Conservation (phyloP, 139 green algal species). For the Pleodorina starrii region DNA sequence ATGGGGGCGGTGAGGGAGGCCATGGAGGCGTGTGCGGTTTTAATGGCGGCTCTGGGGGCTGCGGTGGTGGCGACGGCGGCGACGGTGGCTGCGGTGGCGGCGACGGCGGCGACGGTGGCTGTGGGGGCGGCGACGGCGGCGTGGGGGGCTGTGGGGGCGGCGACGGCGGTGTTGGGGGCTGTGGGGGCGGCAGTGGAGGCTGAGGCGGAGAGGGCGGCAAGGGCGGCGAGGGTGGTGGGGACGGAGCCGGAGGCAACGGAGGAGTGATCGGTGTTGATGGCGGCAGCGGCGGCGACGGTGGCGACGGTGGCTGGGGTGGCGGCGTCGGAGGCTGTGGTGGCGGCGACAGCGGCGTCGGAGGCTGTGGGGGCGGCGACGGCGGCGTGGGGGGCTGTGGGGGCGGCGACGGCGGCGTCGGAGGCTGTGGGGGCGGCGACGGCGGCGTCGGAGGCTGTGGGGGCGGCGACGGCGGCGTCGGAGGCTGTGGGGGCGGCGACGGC, state of each 20-base stretch:
- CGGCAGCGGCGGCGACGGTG: neutral
- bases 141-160: no score
- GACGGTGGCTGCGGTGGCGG: no score
- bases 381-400: neutral
- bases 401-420: no score
- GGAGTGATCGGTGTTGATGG: neutral
- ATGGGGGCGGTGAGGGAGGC: neutral
- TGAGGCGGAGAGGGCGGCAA: no score
- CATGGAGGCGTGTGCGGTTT: neutral
- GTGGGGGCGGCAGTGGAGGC: no score
- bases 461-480: neutral
- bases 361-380: no score
- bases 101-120: no score
- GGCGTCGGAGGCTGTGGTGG: neutral
- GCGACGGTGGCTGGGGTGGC: neutral
- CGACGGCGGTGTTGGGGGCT: no score
- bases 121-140: no score
- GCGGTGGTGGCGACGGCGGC: no score
- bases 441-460: neutral
- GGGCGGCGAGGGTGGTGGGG: no score
- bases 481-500: neutral
- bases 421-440: no score
- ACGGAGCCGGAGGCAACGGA: neutral
- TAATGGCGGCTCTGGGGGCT: neutral
- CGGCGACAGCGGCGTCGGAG: neutral